Evolutionary conservation across 192 early-diverging fungal species (phyloP).

Genomic region (Blastocladiella britannica): DNA sequence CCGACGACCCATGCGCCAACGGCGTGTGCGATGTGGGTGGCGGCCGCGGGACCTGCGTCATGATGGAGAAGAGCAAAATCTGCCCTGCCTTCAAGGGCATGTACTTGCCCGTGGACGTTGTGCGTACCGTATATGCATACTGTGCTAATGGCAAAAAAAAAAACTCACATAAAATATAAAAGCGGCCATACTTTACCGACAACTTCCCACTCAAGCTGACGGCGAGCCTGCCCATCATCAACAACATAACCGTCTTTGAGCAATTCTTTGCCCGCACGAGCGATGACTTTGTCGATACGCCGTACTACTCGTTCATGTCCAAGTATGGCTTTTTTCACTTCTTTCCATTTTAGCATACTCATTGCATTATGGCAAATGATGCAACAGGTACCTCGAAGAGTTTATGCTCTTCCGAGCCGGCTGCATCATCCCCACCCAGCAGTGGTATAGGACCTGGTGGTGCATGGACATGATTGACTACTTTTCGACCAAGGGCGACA

Average conservation of each 20-base stretch:
- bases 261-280: too few relatives aligned
- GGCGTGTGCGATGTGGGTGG: not conserved
- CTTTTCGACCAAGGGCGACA: not conserved
- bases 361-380: too few relatives aligned
- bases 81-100: not conserved
- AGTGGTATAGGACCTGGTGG: not conserved
- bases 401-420: not conserved
- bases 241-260: not conserved
- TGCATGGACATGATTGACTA: not conserved
- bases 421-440: not conserved
- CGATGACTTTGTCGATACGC: too few relatives aligned
- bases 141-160: too few relatives aligned
- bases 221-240: not conserved
- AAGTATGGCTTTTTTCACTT: not conserved
- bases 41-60: not conserved
- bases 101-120: not conserved
- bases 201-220: not conserved
- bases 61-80: not conserved
- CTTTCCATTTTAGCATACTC: too few relatives aligned
- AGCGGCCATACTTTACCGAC: not conserved
- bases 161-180: too few relatives aligned
- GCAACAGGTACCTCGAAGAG: not conserved
- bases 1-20: not conserved
- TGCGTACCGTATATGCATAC: too few relatives aligned
- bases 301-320: too few relatives aligned